These are phyloP conservation scores for Echinochloa phyllopogon DNA, from an alignment of 176 grass and related monocot species.

Conservation along the genomic window DNA sequence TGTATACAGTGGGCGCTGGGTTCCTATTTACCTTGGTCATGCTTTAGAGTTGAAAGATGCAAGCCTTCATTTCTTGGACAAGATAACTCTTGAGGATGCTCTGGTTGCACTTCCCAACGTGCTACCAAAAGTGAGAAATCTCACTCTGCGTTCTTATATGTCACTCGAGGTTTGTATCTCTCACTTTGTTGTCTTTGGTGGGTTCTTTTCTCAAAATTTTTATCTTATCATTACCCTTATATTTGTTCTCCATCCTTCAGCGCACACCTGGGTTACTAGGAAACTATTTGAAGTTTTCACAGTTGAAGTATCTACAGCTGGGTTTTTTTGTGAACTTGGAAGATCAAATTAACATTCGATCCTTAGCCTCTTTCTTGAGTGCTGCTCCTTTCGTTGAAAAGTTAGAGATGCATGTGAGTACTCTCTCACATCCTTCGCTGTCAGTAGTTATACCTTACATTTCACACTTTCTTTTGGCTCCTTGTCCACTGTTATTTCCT, in stretches of 20 bases:
- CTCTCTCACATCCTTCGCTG: neutral
- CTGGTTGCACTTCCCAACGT: neutral
- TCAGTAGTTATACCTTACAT: neutral
- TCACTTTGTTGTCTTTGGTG: neutral
- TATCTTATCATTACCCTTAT: neutral
- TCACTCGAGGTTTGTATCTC: neutral
- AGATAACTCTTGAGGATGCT: neutral
- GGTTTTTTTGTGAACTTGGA: neutral
- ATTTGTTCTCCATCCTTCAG: conserved; percentile 1
- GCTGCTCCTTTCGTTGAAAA: conserved; percentile 29
- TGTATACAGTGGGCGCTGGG: neutral
- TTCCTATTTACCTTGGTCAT: neutral
- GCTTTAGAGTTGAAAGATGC: neutral
- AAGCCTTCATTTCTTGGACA: neutral
- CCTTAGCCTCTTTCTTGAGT: neutral
- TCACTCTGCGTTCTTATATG: neutral
- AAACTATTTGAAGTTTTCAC: neutral
- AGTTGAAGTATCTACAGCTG: neutral
- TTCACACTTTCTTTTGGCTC: neutral
- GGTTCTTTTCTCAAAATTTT: neutral
- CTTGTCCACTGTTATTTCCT: neutral
- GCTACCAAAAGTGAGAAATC: neutral
- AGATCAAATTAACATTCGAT: neutral
- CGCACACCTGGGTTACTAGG: neutral
- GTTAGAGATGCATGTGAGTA: conserved; percentile 20